Evolutionary conservation across 352 stramenopile genomes (phyloP).

Genomic region (Phytophthora uliginosa): DNA sequence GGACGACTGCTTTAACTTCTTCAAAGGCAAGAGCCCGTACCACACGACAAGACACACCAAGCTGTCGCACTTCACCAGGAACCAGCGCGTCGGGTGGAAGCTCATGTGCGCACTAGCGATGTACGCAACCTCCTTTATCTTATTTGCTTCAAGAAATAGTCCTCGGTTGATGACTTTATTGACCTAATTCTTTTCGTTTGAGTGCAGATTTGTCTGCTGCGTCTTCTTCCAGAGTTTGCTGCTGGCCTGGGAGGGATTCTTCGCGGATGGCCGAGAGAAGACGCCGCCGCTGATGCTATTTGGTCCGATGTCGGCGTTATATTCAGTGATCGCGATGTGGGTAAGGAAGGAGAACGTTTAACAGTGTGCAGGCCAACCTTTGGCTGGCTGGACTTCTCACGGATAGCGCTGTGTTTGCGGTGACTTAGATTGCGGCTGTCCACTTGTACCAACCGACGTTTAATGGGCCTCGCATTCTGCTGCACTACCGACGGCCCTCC

Average conservation of each 20-base stretch:
- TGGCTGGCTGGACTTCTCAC: not conserved
- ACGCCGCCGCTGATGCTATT: constrained; percentile 63
- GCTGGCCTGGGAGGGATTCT: constrained; percentile 59
- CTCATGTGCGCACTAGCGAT: constrained; percentile 60
- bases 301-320: constrained; percentile 50
- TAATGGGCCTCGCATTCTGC: constrained; percentile 64
- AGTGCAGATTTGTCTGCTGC: constrained; percentile 55
- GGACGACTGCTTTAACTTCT: constrained; percentile 76
- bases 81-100: constrained; percentile 72
- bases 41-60: constrained; percentile 56
- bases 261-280: constrained; percentile 56
- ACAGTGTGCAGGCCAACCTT: not conserved
- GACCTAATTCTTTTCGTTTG: constrained; percentile 1
- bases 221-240: constrained; percentile 63
- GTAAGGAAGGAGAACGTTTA: constrained; percentile 30
- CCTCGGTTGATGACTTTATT: not conserved
- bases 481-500: constrained; percentile 60
- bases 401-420: not conserved
- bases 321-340: constrained; percentile 65
- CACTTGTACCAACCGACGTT: constrained; percentile 70
- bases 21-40: constrained; percentile 71
- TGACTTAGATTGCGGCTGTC: constrained; percentile 50
- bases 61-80: constrained; percentile 56
- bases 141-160: not conserved
- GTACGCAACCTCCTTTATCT: constrained; percentile 35